Base-by-base conservation (phyloP, 805 yeast species). In the Lipomyces yamadae region DNA sequence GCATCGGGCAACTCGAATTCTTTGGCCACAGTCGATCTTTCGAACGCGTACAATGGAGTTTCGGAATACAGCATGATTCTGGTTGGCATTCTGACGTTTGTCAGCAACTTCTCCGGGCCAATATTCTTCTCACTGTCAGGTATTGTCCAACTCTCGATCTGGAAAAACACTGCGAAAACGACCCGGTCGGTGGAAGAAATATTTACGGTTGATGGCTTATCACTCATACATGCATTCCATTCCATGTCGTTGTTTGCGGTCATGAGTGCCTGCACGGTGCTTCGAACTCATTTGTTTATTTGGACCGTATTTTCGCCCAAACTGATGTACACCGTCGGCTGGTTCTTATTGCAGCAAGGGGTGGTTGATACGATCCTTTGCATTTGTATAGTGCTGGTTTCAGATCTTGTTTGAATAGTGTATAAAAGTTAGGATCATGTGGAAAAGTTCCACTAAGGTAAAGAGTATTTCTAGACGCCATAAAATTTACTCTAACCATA, bases 261-360 rank as follows among this genome's bases (percentile, higher is more conserved):
- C 60, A 75, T 90, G 55, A 78, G 80, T 0, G 88, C 97, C 13
- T 95, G 98, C 76, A 82, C 83, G 60, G 81, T 84, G 29, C 82
- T 93, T 72, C 82, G 97, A 72, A 90, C 88, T 74, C 99, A 95
- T 76, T 81, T 95, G 64, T 95, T 95, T 76, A 90, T 95, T 8
- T 95, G 99, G 99, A 93, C 98, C 1, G 99, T 95, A 6, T 95
- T 95, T 79, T 90, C 97, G 61, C 99, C 99, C 0, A 94, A 93
- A 74, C 76, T 95, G 3, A 82, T 96, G 45, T 95, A 89, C 76
- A 88, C 88, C 71, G 85, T 86, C 1, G 87, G 88, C 2, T 95
- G 98, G 98, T 59, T 60, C 39, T 15, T 63, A 7, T n/a, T 58
- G 42, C 70, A 65, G 57, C 71, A 68, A 50, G 67, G 61, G 1